phyloP scores from a whole-genome alignment of 495 filamentous ascomycete genomes.

The Xylaria acuta region DNA sequence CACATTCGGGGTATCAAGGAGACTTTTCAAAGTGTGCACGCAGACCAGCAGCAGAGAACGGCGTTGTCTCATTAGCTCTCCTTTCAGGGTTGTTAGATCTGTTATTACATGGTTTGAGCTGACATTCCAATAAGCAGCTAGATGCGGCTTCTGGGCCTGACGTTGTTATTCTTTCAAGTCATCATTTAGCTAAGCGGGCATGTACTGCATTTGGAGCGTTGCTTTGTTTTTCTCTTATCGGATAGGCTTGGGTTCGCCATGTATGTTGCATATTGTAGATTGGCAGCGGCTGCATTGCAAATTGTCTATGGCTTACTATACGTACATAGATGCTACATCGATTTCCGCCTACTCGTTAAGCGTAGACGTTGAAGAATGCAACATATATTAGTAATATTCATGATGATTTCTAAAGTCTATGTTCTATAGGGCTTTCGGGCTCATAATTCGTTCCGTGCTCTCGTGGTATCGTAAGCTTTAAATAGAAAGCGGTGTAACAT shows the following conservation, averaged over 20 bases:
- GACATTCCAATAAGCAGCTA: neutral
- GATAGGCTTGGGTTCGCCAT: slow-evolving; percentile 15
- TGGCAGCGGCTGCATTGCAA: slow-evolving; percentile 1
- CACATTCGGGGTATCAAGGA: neutral
- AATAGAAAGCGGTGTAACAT: no score
- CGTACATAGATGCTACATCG: neutral
- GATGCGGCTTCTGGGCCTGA: neutral
- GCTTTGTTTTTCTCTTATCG: slow-evolving; percentile 10
- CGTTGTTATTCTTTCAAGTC: slow-evolving; percentile 8
- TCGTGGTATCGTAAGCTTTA: neutral
- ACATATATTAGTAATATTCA: neutral
- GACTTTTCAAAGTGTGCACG: neutral
- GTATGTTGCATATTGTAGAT: slow-evolving; percentile 16
- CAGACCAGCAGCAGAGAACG: neutral
- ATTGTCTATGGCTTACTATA: slow-evolving; percentile 4
- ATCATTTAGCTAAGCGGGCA: slow-evolving; percentile 22
- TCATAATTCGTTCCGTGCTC: neutral
- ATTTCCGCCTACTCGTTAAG: neutral
- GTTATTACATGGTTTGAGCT: neutral
- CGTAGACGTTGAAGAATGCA: neutral
- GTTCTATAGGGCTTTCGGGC: neutral
- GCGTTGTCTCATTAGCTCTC: slow-evolving; percentile 1
- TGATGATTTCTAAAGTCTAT: neutral
- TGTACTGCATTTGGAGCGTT: slow-evolving; percentile 23
- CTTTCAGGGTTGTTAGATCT: neutral